Percentiles rank a stretch among this genome's conserved stretches.
phyloP scores from a whole-genome alignment of 306 rosid species.

The Phaseolus lunatus region DNA sequence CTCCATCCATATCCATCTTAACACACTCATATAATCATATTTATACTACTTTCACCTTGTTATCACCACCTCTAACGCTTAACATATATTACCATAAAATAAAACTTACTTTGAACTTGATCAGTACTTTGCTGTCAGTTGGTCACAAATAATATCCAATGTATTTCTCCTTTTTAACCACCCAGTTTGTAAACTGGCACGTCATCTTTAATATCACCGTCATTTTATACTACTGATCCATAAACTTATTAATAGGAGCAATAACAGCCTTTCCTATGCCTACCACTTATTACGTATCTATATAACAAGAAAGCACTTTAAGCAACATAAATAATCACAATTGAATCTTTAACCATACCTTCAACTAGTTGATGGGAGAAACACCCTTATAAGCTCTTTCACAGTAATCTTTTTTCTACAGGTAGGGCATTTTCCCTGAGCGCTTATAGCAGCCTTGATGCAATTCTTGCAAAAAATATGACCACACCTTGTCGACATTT shows the following conservation, averaged over 20 bases:
- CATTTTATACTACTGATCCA: not conserved
- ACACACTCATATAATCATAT: not conserved
- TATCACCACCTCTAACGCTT: not conserved
- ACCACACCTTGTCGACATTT: conserved; percentile 86
- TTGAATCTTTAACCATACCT: conserved; percentile 43
- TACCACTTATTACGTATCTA: not conserved
- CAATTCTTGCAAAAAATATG: conserved; percentile 89
- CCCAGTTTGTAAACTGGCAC: not conserved
- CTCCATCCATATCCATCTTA: not conserved
- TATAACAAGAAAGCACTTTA: not conserved
- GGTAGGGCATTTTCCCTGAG: conserved; percentile 73
- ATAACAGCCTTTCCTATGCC: not conserved
- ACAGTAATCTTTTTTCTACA: conserved; percentile 72
- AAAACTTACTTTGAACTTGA: not conserved
- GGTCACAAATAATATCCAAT: not conserved
- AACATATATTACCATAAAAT: not conserved
- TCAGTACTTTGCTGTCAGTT: not conserved
- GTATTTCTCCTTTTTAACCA: not conserved
- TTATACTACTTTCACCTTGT: not conserved
- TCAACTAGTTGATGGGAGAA: conserved; percentile 72
- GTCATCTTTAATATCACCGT: not conserved
- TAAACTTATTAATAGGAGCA: not conserved
- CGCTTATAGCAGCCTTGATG: conserved; percentile 62
- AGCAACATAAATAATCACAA: not conserved
- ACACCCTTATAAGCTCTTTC: conserved; percentile 78